These are phyloP conservation scores for Hypoxylon sp. DNA, from an alignment of 2,329 filamentous ascomycete genomes.

Conservation along the genomic window DNA sequence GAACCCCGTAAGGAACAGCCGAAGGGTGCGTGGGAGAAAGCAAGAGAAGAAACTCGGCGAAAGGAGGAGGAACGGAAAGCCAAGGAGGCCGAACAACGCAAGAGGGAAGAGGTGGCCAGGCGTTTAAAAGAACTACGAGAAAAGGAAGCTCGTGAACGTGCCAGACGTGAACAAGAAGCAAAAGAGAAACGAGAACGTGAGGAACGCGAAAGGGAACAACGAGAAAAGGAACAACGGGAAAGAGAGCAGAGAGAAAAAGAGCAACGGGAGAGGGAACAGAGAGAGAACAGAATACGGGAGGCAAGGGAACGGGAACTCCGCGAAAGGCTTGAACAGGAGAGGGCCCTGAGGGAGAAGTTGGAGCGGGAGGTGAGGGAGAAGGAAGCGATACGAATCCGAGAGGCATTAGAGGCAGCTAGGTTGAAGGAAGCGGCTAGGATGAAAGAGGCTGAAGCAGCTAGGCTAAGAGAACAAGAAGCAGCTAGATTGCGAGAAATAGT, in stretches of 20 bases:
- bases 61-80: slow-evolving; percentile 75
- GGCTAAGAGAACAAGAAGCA: slow-evolving; percentile 44
- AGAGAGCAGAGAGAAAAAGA: slow-evolving; percentile 55
- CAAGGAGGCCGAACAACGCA: slow-evolving; percentile 73
- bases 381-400: slow-evolving; percentile 53
- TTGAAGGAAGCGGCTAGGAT: slow-evolving; percentile 14
- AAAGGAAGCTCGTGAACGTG: slow-evolving; percentile 60
- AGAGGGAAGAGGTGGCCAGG: slow-evolving; percentile 69
- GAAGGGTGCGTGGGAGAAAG: slow-evolving; percentile 33
- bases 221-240: slow-evolving; percentile 55
- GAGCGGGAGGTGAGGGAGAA: slow-evolving; percentile 58
- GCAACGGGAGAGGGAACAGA: slow-evolving; percentile 53
- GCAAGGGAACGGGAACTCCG: slow-evolving; percentile 56
- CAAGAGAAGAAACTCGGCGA: slow-evolving; percentile 41
- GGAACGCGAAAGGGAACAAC: slow-evolving; percentile 52
- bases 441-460: slow-evolving; percentile 52
- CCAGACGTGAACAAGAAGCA: slow-evolving; percentile 52
- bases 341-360: slow-evolving; percentile 65
- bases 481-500: slow-evolving; percentile 32
- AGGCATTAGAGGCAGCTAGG: slow-evolving; percentile 49
- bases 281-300: slow-evolving; percentile 52
- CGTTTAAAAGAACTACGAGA: slow-evolving; percentile 69
- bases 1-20: slow-evolving; percentile 32
- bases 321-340: slow-evolving; percentile 57
- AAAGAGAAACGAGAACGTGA: slow-evolving; percentile 58